Evolutionary conservation across 768 basidiomycete species (phyloP).

Genomic region (Mycena amicta): DNA sequence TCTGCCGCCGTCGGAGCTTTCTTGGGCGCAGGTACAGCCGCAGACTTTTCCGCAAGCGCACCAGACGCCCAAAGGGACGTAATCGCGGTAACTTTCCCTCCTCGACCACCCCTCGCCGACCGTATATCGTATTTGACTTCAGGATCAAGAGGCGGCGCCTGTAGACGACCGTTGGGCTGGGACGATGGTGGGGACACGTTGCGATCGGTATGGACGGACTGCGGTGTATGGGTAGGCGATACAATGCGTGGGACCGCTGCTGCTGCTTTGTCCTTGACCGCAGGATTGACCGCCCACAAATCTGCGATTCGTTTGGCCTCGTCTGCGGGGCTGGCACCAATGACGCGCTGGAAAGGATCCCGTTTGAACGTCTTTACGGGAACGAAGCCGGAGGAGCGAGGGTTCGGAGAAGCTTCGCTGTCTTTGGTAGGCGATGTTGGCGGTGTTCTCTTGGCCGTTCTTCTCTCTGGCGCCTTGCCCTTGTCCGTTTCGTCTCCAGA

Average conservation of each 20-base stretch:
- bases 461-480: not conserved
- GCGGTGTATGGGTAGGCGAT: conserved; percentile 26
- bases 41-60: conserved; percentile 28
- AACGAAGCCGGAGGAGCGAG: conserved; percentile 77
- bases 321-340: conserved; percentile 32
- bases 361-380: conserved; percentile 59
- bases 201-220: conserved; percentile 39
- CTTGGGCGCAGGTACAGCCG: conserved; percentile 7
- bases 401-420: conserved; percentile 55
- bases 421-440: conserved; percentile 18
- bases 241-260: conserved; percentile 28
- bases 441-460: not conserved
- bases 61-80: conserved; percentile 74
- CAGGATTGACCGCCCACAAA: conserved; percentile 34
- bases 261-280: conserved; percentile 4
- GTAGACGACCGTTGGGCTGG: conserved; percentile 17
- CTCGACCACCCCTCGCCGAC: conserved; percentile 76
- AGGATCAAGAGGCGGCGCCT: conserved; percentile 43
- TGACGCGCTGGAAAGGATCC: conserved; percentile 35
- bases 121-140: conserved; percentile 73
- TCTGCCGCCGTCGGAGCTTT: conserved; percentile 6
- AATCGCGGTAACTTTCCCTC: conserved; percentile 74
- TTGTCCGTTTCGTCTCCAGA: not conserved
- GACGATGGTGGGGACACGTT: conserved; percentile 40
- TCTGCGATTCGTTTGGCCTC: conserved; percentile 43